These are phyloP conservation scores for Phytophthora pini DNA, from an alignment of 352 stramenopile species.

Conservation along the genomic window DNA sequence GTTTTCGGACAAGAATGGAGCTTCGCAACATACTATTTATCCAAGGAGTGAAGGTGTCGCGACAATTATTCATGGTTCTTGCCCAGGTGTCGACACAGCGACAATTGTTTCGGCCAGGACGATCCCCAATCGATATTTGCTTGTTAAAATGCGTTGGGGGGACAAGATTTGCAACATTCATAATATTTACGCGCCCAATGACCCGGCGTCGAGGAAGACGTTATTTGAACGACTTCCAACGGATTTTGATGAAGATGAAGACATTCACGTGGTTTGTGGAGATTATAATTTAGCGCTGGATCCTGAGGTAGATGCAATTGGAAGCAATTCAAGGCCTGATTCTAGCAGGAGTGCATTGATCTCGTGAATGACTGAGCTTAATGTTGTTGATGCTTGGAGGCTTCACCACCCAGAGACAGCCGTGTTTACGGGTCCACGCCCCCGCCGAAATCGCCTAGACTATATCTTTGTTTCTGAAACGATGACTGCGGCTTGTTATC, in stretches of 20 bases:
- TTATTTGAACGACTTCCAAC: conserved; percentile 5
- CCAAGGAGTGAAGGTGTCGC: conserved; percentile 4
- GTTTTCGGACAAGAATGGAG: conserved; percentile 8
- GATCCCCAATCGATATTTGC: neutral
- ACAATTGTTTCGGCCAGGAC: neutral
- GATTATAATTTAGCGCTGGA: neutral
- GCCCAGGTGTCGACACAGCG: neutral
- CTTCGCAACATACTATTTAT: neutral
- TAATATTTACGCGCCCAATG: conserved; percentile 18
- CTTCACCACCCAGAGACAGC: conserved; percentile 9
- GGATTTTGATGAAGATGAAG: conserved; percentile 1
- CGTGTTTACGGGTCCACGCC: neutral
- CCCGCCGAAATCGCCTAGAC: conserved; percentile 6
- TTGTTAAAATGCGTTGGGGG: neutral
- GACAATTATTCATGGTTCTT: conserved; percentile 14
- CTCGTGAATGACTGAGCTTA: neutral
- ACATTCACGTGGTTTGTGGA: conserved; percentile 7
- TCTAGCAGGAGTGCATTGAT: neutral
- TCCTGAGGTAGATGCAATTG: neutral
- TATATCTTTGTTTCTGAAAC: conserved; percentile 8
- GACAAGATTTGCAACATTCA: conserved; percentile 3
- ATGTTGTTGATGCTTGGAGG: conserved; percentile 7
- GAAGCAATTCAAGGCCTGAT: neutral
- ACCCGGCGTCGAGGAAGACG: neutral
- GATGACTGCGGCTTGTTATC: neutral